Evolutionary conservation across 2,329 filamentous ascomycete genomes (phyloP), one percentile per base, ranked within the genome.

Genomic region (Aspergillus puulaauensis): DNA sequence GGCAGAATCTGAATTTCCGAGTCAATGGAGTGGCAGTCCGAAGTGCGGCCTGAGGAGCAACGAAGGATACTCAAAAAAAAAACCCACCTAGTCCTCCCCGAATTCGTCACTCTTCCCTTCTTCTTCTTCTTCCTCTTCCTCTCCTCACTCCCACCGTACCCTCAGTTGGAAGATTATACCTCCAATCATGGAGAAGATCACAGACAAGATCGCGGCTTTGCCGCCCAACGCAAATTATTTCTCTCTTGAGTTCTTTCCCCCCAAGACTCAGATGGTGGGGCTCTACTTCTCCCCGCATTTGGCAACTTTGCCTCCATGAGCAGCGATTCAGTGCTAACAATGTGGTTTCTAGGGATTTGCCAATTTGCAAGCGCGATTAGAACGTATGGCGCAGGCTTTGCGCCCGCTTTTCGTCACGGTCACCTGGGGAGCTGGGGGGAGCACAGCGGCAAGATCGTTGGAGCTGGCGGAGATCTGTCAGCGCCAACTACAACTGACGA

Each of bases 171-270:
- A 47, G 7, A 17, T 12, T 44, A 33, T 43, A 54, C 52, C 54
- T 60, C n/a, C 46, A 54, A 64, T 56, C 61, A 91, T 91, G 88
- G 89, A 92, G 79, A 95, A 90, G 78, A 93, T 97, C 73, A 96
- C 91, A 62, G 90, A 96, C 82, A 96, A 96, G 82, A 93, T 98
- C 72, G 90, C 90, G 77, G 90, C 91, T 61, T 80, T 99, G 79
- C 90, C 91, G 75, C 84, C 88, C 63, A 86, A 90, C 75, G 85
- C 86, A 64, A 87, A 85, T 73, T 98, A 95, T 81, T 96, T 96
- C 78, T 98, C 95, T 48, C 88, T 98, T 77, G 95, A 99, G 79
- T 99, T 99, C 86, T 99, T 99, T 80, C 95, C 95, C 65, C 95
- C 95, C 62, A 99, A 98, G 81, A 99, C 95, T 47, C 83, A 89